phyloP scores from a whole-genome alignment of 805 yeast species.

The Candida gorgasii region DNA sequence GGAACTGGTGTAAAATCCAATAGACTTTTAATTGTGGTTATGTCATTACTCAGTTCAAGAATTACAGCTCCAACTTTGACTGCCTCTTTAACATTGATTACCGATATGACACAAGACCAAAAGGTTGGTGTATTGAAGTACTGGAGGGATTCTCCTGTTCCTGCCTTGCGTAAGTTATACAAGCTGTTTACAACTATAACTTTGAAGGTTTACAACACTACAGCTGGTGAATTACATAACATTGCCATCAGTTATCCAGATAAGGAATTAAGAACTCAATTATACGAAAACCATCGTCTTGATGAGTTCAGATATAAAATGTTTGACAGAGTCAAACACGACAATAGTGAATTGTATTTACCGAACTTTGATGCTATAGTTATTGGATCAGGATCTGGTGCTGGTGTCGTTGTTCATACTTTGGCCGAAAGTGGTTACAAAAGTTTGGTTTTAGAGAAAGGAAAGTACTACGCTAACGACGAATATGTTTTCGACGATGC shows the following conservation, averaged over 20 bases:
- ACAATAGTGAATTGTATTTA: slow-evolving; percentile 31
- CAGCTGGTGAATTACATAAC: slow-evolving; percentile 34
- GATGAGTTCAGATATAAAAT: slow-evolving; percentile 31
- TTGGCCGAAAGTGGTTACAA: slow-evolving; percentile 43
- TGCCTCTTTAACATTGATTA: slow-evolving; percentile 31
- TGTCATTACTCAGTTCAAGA: slow-evolving; percentile 30
- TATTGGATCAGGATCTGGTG: slow-evolving; percentile 56
- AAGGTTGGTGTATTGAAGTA: slow-evolving; percentile 30
- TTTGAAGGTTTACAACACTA: slow-evolving; percentile 23
- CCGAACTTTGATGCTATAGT: slow-evolving; percentile 47
- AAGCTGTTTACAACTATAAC: slow-evolving; percentile 27
- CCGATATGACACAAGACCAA: slow-evolving; percentile 38
- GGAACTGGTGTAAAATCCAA: slow-evolving; percentile 19
- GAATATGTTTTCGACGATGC: slow-evolving; percentile 40
- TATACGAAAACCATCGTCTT: slow-evolving; percentile 26
- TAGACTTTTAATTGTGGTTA: slow-evolving; percentile 24
- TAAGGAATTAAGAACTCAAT: slow-evolving; percentile 27
- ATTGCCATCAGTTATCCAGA: slow-evolving; percentile 42
- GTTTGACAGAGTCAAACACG: slow-evolving; percentile 30
- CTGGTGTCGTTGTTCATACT: slow-evolving; percentile 53
- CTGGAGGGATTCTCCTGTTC: slow-evolving; percentile 45
- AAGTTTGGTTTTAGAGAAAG: slow-evolving; percentile 53
- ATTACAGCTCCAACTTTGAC: slow-evolving; percentile 34
- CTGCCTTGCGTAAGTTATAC: slow-evolving; percentile 35
- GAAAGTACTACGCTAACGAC: slow-evolving; percentile 37